phyloP scores from a whole-genome alignment of 768 basidiomycete species.

The Lentinula boryana region DNA sequence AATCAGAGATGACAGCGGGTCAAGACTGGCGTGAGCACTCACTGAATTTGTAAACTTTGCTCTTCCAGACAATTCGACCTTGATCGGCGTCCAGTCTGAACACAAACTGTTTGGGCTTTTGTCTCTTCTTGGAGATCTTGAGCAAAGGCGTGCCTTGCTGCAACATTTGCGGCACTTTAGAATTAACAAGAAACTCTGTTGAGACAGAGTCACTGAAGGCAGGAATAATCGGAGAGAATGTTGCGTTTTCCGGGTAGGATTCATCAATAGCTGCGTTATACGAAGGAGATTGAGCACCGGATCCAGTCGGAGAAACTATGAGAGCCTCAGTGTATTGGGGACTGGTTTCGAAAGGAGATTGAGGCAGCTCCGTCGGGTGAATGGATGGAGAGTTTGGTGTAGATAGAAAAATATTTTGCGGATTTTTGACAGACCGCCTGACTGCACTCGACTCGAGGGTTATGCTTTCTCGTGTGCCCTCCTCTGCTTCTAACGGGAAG shows the following conservation, averaged over 20 bases:
- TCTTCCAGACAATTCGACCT: slow-evolving; percentile 76
- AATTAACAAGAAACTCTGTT: slow-evolving; percentile 14
- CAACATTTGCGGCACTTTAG: slow-evolving; percentile 51
- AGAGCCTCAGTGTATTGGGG: neutral
- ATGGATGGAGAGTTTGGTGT: neutral
- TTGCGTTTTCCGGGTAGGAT: neutral
- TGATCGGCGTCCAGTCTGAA: slow-evolving; percentile 76
- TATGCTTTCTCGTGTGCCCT: neutral
- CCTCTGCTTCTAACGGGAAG: neutral
- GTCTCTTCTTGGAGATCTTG: slow-evolving; percentile 77
- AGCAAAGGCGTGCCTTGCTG: slow-evolving; percentile 69
- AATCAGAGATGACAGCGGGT: neutral
- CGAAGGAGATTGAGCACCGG: neutral
- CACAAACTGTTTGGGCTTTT: slow-evolving; percentile 49
- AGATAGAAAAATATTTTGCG: neutral
- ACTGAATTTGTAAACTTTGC: slow-evolving; percentile 63
- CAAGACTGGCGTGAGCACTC: neutral
- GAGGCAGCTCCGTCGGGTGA: neutral
- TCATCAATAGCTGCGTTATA: neutral
- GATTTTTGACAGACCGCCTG: neutral
- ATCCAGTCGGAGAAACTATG: neutral
- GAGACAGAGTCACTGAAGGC: neutral
- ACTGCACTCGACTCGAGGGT: neutral
- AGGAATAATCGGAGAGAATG: neutral
- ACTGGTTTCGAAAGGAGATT: neutral